Percentiles rank a stretch among this genome's conserved stretches.
phyloP scores from a whole-genome alignment of 2,329 filamentous ascomycete genomes.

The Dactylellina haptotyla region DNA sequence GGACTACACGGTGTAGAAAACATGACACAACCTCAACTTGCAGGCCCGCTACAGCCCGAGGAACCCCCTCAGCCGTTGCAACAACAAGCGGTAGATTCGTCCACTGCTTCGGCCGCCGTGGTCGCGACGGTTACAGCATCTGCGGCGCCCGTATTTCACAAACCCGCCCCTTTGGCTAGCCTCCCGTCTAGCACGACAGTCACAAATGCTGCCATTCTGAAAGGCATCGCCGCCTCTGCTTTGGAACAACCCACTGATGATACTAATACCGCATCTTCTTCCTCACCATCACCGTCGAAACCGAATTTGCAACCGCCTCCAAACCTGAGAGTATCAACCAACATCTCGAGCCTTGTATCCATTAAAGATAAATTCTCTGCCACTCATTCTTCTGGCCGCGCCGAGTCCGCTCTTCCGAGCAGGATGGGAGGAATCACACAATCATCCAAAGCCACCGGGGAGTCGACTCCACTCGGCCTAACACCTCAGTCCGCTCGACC shows the following conservation, averaged over 20 bases:
- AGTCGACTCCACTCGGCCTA: constrained; percentile 56
- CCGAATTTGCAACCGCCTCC: constrained; percentile 13
- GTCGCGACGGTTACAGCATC: too few relatives aligned
- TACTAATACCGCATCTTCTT: neutral
- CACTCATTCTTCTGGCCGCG: neutral
- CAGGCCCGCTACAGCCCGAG: constrained; percentile 22
- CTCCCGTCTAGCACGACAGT: neutral
- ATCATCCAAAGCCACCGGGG: constrained; percentile 55
- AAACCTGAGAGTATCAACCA: constrained; percentile 17
- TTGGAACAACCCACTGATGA: constrained; percentile 24
- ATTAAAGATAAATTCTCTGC: neutral
- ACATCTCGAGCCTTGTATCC: neutral
- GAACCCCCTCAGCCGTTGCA: constrained; percentile 17
- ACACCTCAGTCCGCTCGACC: constrained; percentile 31
- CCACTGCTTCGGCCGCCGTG: neutral
- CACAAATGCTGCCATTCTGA: constrained; percentile 21
- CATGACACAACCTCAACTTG: constrained; percentile 49
- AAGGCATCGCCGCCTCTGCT: constrained; percentile 48
- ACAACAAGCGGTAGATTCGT: neutral
- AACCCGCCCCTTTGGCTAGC: neutral
- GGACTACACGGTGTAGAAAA: constrained; percentile 23
- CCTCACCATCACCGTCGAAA: neutral
- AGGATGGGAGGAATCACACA: neutral
- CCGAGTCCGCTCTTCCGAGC: constrained; percentile 16
- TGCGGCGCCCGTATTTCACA: constrained; percentile 1